Evolutionary conservation across 345 rosid genomes (phyloP).

Genomic region (Brassica rapa): DNA sequence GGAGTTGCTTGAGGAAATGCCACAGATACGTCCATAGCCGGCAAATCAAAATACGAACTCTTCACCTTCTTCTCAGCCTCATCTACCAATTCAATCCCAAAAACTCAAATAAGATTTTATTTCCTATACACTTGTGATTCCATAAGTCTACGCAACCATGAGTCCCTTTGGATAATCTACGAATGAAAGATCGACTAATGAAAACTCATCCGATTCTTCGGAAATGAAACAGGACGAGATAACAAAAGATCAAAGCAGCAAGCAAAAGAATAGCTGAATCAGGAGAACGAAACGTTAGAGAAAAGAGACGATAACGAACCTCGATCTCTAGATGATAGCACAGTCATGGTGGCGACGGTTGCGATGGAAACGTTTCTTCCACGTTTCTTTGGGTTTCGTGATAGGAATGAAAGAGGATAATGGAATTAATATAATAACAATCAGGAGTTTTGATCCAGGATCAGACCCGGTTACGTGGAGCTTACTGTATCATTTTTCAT

Average conservation of each 20-base stretch:
- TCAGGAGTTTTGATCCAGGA: background rate
- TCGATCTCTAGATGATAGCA: conserved; percentile 31
- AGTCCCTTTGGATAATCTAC: background rate
- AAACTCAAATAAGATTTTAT: background rate
- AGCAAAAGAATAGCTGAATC: conserved; percentile 7
- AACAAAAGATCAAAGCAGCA: background rate
- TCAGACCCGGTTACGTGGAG: conserved; percentile 24
- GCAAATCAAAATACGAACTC: conserved; percentile 62
- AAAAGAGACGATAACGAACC: conserved; percentile 29
- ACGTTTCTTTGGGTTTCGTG: background rate
- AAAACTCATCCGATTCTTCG: too few relatives aligned
- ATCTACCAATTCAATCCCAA: conserved; percentile 35
- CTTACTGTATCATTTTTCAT: background rate
- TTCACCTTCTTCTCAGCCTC: conserved; percentile 33
- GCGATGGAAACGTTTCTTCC: background rate
- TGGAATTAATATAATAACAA: background rate
- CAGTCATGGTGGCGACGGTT: conserved; percentile 32
- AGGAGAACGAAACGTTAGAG: conserved; percentile 13
- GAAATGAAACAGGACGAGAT: too few relatives aligned
- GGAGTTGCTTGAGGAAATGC: conserved; percentile 99
- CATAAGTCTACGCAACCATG: background rate
- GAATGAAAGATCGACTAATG: too few relatives aligned
- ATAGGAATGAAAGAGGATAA: background rate
- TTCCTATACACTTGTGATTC: background rate
- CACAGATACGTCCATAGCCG: conserved; percentile 68